These are phyloP conservation scores for Debaryomyces udenii DNA, from an alignment of 1,139 yeast genomes.

Conservation along the genomic window DNA sequence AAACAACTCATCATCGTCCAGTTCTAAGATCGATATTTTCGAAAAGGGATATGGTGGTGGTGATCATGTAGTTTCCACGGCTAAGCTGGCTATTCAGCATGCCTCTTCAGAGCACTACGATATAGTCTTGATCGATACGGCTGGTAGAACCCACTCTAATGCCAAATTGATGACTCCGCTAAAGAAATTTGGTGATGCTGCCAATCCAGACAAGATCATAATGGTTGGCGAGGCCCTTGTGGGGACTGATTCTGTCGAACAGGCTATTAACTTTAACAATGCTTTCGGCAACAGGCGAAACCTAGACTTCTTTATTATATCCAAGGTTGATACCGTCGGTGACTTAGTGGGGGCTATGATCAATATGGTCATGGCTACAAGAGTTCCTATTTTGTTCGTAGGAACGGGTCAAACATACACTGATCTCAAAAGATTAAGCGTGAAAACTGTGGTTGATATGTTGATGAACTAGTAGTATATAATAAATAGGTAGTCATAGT, in stretches of 20 bases:
- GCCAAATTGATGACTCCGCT: slow-evolving; percentile 94
- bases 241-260: slow-evolving; percentile 96
- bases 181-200: slow-evolving; percentile 93
- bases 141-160: slow-evolving; percentile 96
- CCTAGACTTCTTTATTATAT: slow-evolving; percentile 87
- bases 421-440: slow-evolving; percentile 89
- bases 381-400: slow-evolving; percentile 91
- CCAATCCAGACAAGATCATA: slow-evolving; percentile 92
- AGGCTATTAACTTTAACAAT: slow-evolving; percentile 87
- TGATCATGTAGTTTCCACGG: slow-evolving; percentile 87
- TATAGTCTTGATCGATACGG: slow-evolving; percentile 92
- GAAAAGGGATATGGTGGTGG: slow-evolving; percentile 98
- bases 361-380: slow-evolving; percentile 95
- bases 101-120: slow-evolving; percentile 64
- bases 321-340: slow-evolving; percentile 97
- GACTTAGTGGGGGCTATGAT: slow-evolving; percentile 97
- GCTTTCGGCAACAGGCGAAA: slow-evolving; percentile 87
- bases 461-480: slow-evolving; percentile 50
- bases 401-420: slow-evolving; percentile 98
- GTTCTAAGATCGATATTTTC: slow-evolving; percentile 69
- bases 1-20: slow-evolving; percentile 38
- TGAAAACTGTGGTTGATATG: slow-evolving; percentile 88
- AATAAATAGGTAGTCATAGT: not conserved
- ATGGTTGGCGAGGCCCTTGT: slow-evolving; percentile 99
- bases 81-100: slow-evolving; percentile 86